Percentiles rank a stretch among this genome's conserved stretches.
Evolutionary conservation across 306 rosid species (phyloP).

Genomic region (Lithocarpus polystachyus): DNA sequence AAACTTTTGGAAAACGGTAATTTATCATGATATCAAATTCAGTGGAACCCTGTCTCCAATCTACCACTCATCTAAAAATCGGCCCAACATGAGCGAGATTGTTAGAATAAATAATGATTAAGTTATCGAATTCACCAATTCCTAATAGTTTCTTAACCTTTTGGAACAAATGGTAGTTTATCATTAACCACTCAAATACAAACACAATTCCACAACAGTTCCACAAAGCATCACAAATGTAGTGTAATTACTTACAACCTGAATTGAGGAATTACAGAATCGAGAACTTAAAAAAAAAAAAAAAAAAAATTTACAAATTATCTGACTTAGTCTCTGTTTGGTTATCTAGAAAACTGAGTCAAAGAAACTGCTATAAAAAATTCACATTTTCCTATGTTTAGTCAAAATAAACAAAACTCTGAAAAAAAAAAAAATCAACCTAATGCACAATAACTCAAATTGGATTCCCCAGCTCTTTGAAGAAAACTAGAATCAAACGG

Average conservation of each 20-base stretch:
- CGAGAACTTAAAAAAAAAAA: not conserved
- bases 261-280: not conserved
- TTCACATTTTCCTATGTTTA: not conserved
- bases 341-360: not conserved
- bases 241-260: not conserved
- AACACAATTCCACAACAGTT: not conserved
- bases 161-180: too few species aligned
- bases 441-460: not conserved
- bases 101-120: too few species aligned
- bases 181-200: not conserved
- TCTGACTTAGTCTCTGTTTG: not conserved
- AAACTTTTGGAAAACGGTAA: too few species aligned
- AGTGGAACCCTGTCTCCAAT: too few species aligned
- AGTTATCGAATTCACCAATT: too few species aligned
- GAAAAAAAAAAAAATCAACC: not conserved
- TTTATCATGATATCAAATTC: too few species aligned
- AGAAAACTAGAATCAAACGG: not conserved
- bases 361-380: not conserved
- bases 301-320: not conserved
- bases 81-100: too few species aligned
- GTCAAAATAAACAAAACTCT: too few species aligned
- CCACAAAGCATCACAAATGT: not conserved
- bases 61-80: too few species aligned
- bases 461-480: not conserved
- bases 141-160: too few species aligned